Base-by-base conservation (phyloP, 306 rosid species). In the Vigna trinervia region DNA sequence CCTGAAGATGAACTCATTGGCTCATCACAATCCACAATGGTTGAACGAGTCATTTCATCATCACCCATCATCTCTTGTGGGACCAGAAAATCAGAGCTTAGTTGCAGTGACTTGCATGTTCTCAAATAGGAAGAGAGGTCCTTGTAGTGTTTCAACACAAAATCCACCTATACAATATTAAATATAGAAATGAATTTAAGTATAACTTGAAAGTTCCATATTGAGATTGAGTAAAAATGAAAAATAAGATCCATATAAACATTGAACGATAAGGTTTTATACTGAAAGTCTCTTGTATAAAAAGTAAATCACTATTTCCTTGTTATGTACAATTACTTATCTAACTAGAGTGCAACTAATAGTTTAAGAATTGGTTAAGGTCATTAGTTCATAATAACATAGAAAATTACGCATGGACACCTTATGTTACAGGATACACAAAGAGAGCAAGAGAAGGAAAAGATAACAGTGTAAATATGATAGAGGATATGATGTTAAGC, bases 51-150 rank as follows among this genome's bases (percentile, higher is more conserved):
- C 51, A 30, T 30, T 43, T 51, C 62, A 50, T 70, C 75, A n/a
- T 51, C 75, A 12, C 17, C 32, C 17, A 34, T 17, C 17, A 34
- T 34, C 63, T 71, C 75, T 71, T 71, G 75, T 71, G 75, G 75
- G 20, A 52, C 9, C 12, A 71, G 34, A 47, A 71, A 71, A 36
- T 71, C 75, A 11, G 75, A 32, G 52, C 63, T 12, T 71, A 71
- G 63, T 6, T 71, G 48, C 63, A 71, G 17, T 12, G 63, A n/a
- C n/a, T 51, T 71, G 75, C 75, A 71, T 71, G 12, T 52, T 52
- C 75, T 71, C 63, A 71, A 71, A 34, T 71, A 71, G 62, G 75
- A 62, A 71, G 75, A 51, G 9, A 71, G 75, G 19, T 71, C 63
- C 63, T 71, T 71, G 63, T 52, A 34, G 63, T 71, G 63, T 52